Conservation (phyloP, 2,329 filamentous ascomycete species). For the Arthroderma sp. region DNA sequence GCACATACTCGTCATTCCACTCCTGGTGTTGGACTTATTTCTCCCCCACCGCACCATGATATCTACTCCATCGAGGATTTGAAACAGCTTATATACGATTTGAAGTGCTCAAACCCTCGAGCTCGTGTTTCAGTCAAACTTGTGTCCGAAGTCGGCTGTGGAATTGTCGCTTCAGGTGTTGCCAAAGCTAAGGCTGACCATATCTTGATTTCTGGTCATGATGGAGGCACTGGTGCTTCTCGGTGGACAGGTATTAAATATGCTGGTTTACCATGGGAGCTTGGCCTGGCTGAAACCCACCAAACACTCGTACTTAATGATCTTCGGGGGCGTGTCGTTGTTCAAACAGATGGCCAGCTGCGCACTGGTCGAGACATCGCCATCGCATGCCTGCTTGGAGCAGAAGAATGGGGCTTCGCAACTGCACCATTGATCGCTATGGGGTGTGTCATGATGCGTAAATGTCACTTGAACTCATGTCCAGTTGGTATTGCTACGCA, state of each 20-base stretch:
- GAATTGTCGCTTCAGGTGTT: conserved; percentile 93
- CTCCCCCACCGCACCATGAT: conserved; percentile 90
- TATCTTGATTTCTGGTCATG: conserved; percentile 91
- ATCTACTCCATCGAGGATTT: conserved; percentile 98
- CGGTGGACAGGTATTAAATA: conserved; percentile 99
- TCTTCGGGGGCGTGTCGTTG: conserved; percentile 84
- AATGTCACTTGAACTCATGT: conserved; percentile 63
- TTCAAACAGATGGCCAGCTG: conserved; percentile 91
- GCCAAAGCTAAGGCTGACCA: conserved; percentile 96
- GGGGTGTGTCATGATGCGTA: conserved; percentile 92
- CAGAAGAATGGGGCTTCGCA: conserved; percentile 96
- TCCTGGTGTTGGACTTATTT: conserved; percentile 89
- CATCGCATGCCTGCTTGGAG: conserved; percentile 85
- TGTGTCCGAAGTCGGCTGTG: conserved; percentile 91
- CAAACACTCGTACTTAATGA: conserved; percentile 94
- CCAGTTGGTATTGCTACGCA: conserved; percentile 93
- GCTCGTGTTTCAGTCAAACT: conserved; percentile 92
- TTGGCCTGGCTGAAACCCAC: conserved; percentile 92
- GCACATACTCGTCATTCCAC: conserved; percentile 91
- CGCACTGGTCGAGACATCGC: conserved; percentile 87
- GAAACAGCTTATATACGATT: conserved; percentile 93
- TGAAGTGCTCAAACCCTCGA: conserved; percentile 90
- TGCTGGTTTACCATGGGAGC: conserved; percentile 88
- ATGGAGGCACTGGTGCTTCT: conserved; percentile 91
- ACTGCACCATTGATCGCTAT: conserved; percentile 91